Percentiles rank a stretch among this genome's conserved stretches.
phyloP scores from a whole-genome alignment of 352 stramenopile genomes.

The Peronosclerospora sorghi region DNA sequence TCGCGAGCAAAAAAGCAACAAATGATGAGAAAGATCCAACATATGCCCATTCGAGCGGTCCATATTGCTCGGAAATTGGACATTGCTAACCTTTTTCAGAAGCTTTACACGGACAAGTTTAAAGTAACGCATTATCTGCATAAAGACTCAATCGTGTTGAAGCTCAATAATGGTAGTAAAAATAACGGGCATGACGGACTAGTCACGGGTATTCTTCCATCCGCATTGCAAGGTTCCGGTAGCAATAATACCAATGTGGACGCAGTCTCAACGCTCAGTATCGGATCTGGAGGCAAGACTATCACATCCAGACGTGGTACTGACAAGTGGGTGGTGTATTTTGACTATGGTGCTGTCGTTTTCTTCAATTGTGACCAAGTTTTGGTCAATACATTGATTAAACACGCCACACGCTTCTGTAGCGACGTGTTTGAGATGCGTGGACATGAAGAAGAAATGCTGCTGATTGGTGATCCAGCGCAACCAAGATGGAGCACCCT shows the following conservation, averaged over 20 bases:
- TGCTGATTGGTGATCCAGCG: slow-evolving; percentile 54
- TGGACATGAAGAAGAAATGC: slow-evolving; percentile 68
- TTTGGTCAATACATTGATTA: slow-evolving; percentile 59
- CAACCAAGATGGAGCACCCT: slow-evolving; percentile 70
- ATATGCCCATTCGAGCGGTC: slow-evolving; percentile 76
- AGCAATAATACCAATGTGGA: slow-evolving; percentile 16
- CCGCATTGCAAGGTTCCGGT: slow-evolving; percentile 2
- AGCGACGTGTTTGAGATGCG: slow-evolving; percentile 69
- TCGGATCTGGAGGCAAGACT: slow-evolving; percentile 30
- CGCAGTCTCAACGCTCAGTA: slow-evolving; percentile 30
- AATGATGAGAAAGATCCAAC: slow-evolving; percentile 43
- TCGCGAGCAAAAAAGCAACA: slow-evolving; percentile 29
- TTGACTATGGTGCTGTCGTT: slow-evolving; percentile 88
- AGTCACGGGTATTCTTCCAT: slow-evolving; percentile 24
- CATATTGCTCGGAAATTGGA: slow-evolving; percentile 82
- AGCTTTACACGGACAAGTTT: slow-evolving; percentile 77
- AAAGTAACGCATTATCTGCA: slow-evolving; percentile 74
- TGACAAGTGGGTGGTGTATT: slow-evolving; percentile 89
- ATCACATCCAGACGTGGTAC: slow-evolving; percentile 64
- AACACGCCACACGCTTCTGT: slow-evolving; percentile 68
- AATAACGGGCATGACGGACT: slow-evolving; percentile 20
- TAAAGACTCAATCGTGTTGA: slow-evolving; percentile 73
- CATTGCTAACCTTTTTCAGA: slow-evolving; percentile 77
- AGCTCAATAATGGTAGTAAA: slow-evolving; percentile 39
- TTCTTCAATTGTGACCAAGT: slow-evolving; percentile 87